Percentiles rank a stretch among this genome's conserved stretches.
These are phyloP conservation scores for Mortierella sp. DNA, from an alignment of 371 early-diverging fungal genomes.

Conservation along the genomic window DNA sequence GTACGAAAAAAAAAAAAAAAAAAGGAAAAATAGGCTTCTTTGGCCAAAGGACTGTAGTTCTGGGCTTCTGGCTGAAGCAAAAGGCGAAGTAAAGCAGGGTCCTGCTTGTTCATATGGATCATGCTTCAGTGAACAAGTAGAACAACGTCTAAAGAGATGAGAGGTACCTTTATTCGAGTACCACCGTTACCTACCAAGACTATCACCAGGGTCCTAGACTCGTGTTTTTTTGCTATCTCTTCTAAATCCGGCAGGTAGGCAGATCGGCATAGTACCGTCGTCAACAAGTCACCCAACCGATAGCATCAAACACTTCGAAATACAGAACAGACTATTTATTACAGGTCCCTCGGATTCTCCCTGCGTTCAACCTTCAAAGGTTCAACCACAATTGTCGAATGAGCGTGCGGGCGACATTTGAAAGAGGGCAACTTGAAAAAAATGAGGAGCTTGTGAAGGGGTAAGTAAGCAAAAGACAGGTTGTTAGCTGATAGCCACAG, in stretches of 20 bases:
- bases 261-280: too few relatives aligned
- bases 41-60: neutral
- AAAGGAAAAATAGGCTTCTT: too few relatives aligned
- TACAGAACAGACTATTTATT: neutral
- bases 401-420: neutral
- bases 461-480: neutral
- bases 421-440: neutral
- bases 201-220: too few relatives aligned
- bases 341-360: too few relatives aligned
- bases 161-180: too few relatives aligned
- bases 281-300: too few relatives aligned
- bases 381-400: neutral
- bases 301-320: neutral
- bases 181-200: too few relatives aligned
- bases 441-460: neutral
- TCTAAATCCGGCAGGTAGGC: too few relatives aligned
- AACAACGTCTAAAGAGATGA: neutral
- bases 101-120: too few relatives aligned
- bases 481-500: neutral
- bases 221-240: too few relatives aligned
- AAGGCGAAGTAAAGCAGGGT: neutral
- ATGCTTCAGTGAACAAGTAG: neutral
- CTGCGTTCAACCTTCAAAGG: neutral
- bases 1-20: constrained; percentile 51
- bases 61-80: neutral